Percentiles rank a stretch among this genome's conserved stretches.
Evolutionary conservation across 2,329 filamentous ascomycete genomes (phyloP).

Genomic region (Fonsecaea multimorphosa): DNA sequence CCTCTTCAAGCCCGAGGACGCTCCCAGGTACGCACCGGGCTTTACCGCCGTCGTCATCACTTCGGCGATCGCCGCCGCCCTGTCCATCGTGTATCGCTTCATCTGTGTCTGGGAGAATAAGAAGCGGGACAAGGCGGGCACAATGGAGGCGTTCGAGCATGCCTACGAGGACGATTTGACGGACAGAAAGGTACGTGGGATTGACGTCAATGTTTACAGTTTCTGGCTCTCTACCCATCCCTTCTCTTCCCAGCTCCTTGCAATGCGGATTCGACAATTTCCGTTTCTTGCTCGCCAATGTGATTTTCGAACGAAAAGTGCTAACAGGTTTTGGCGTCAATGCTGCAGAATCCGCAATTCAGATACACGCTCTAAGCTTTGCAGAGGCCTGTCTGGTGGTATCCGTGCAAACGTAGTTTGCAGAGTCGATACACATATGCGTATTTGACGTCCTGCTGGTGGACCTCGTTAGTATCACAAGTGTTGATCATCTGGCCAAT

Average conservation of each 20-base stretch:
- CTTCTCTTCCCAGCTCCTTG: neutral
- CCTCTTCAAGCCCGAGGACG: conserved; percentile 40
- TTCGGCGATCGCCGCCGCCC: conserved; percentile 39
- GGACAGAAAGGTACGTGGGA: conserved; percentile 44
- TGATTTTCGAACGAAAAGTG: neutral
- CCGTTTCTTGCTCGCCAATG: neutral
- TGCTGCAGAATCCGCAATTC: conserved; percentile 10
- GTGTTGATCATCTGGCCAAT: too few species aligned
- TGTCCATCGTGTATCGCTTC: conserved; percentile 33
- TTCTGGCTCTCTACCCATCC: too few species aligned
- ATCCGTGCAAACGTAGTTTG: too few species aligned
- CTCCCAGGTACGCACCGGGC: conserved; percentile 40
- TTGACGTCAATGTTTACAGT: too few species aligned
- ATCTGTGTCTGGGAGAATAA: conserved; percentile 39
- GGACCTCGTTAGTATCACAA: too few species aligned
- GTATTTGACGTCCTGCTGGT: too few species aligned
- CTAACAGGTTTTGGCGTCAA: too few species aligned
- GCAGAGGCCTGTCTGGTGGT: neutral
- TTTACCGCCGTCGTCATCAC: conserved; percentile 44
- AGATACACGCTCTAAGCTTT: conserved; percentile 1
- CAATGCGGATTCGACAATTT: neutral
- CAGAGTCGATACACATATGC: neutral
- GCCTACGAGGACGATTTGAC: conserved; percentile 61
- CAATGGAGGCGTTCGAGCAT: conserved; percentile 57
- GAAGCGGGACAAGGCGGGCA: conserved; percentile 35